Percentiles rank a stretch among this genome's conserved stretches.
phyloP scores from a whole-genome alignment of 1,284 basidiomycete genomes.

The Cryptococcus sp. region DNA sequence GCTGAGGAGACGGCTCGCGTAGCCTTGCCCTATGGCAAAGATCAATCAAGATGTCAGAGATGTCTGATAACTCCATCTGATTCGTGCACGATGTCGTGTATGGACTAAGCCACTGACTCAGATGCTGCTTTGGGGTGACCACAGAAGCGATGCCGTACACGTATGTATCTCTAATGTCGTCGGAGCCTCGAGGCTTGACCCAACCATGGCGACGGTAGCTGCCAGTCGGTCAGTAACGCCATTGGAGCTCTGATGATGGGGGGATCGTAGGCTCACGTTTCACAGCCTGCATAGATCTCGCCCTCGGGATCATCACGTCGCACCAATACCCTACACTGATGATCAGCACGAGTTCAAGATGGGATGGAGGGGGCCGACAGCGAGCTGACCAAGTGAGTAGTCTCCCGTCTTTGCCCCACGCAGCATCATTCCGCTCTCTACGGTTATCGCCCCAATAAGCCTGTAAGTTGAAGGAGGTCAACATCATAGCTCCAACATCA shows the following conservation, averaged over 20 bases:
- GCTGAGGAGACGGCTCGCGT: conserved; percentile 36
- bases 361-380: not conserved
- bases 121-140: conserved; percentile 32
- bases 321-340: conserved; percentile 26
- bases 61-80: not conserved
- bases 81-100: not conserved
- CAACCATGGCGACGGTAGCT: conserved; percentile 28
- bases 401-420: conserved; percentile 18
- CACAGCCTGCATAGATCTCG: conserved; percentile 34
- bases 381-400: conserved; percentile 19
- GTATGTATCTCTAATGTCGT: conserved; percentile 17
- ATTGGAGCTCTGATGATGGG: not conserved
- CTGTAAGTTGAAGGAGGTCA: not conserved
- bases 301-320: conserved; percentile 23
- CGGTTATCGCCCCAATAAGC: conserved; percentile 2
- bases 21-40: conserved; percentile 29
- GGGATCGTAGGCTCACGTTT: conserved; percentile 26
- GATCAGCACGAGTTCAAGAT: not conserved
- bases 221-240: conserved; percentile 9
- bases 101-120: conserved; percentile 19
- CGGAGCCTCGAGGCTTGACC: conserved; percentile 20
- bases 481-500: too few relatives aligned
- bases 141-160: conserved; percentile 43
- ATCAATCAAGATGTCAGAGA: not conserved
- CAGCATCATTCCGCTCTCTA: conserved; percentile 9